Evolutionary conservation across 1,284 basidiomycete species (phyloP), one percentile per base, ranked within the genome.

Genomic region (Cystobasidiaceae sp.): DNA sequence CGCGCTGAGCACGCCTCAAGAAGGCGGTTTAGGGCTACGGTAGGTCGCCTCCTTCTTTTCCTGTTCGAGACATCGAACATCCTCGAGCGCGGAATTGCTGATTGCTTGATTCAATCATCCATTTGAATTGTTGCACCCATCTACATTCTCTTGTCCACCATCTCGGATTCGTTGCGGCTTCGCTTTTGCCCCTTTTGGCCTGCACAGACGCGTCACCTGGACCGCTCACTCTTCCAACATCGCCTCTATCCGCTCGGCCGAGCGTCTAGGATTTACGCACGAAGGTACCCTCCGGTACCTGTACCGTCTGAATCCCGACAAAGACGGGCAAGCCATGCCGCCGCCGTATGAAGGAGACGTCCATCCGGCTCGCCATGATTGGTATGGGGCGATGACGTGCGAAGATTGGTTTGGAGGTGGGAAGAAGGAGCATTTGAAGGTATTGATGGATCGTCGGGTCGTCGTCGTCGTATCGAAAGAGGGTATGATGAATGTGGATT

Each of bases 391-490:
- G 7, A 30, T 83, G 2, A 85, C 83, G 65, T 85, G 83, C 81
- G 85, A 86, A 67, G 83, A 85, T 59, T 86, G 85, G 85, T n/a
- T n/a, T n/a, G 82, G 83, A 66, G 71, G 73, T 2, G 78, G 80
- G 11, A 46, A 28, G 19, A 58, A 39, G 65, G 56, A 27, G 34
- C 48, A 50, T 17, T 34, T 69, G 11, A 55, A 69, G 33, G 28
- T 1, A 21, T 19, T 69, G 2, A 44, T 69, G 44, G 56, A 49
- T 30, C 17, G 63, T 30, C 28, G 9, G 19, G 37, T 39, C 8
- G 54, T 34, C n/a, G n/a, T n/a, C n/a, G n/a, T n/a, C n/a, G n/a
- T n/a, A n/a, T n/a, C n/a, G n/a, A n/a, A n/a, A n/a, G n/a, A n/a
- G n/a, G n/a, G n/a, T n/a, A n/a, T n/a, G n/a, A n/a, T n/a, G n/a